Evolutionary conservation across 2,329 filamentous ascomycete species (phyloP).

Genomic region (Dothistroma septosporum): DNA sequence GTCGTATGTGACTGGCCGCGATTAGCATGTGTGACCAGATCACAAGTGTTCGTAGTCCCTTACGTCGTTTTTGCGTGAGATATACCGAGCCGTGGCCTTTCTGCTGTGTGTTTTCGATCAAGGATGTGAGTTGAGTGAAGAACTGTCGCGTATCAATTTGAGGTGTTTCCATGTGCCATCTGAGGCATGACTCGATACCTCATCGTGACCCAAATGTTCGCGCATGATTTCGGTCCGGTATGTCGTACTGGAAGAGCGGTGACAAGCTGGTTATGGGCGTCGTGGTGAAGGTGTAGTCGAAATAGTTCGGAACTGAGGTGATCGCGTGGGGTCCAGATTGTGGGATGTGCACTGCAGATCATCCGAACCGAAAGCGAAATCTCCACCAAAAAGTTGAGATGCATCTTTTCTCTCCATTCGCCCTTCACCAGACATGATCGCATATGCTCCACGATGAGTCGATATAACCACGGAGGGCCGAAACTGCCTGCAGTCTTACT

Average conservation of each 20-base stretch:
- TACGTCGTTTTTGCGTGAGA: constrained; percentile 73
- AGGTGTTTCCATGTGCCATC: neutral
- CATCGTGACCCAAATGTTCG: constrained; percentile 57
- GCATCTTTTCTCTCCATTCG: neutral
- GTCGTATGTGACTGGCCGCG: constrained; percentile 39
- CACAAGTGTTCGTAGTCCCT: neutral
- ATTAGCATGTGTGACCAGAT: neutral
- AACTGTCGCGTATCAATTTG: constrained; percentile 53
- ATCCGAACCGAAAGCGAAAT: neutral
- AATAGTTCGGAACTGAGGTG: neutral
- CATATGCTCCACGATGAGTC: constrained; percentile 23
- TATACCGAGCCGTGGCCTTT: constrained; percentile 70
- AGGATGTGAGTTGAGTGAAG: constrained; percentile 63
- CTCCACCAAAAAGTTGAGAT: constrained; percentile 1
- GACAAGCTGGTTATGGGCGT: neutral
- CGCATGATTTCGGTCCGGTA: constrained; percentile 37
- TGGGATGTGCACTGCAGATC: constrained; percentile 1
- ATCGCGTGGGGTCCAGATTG: constrained; percentile 1
- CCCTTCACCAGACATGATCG: neutral
- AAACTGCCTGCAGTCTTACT: constrained; percentile 46
- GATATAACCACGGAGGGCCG: constrained; percentile 32
- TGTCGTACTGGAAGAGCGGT: neutral
- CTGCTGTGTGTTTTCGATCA: constrained; percentile 64
- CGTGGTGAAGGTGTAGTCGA: constrained; percentile 7
- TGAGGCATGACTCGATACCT: constrained; percentile 42